Evolutionary conservation across 1,139 yeast species (phyloP).

Genomic region (Diutina rugosa): DNA sequence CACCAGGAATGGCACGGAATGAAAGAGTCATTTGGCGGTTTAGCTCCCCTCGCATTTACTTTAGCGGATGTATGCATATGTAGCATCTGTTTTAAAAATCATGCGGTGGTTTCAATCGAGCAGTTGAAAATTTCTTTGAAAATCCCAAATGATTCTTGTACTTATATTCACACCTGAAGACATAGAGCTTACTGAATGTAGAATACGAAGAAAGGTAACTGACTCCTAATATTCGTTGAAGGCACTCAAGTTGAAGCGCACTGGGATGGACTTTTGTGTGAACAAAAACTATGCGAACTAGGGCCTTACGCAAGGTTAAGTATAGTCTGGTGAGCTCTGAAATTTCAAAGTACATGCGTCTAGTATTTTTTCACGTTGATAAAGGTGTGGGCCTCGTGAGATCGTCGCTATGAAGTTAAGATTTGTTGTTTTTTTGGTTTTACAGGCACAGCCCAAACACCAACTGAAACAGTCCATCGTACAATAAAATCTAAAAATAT

Average conservation of each 20-base stretch:
- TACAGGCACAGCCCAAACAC: no score
- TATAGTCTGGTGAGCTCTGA: not conserved
- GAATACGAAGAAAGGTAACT: no score
- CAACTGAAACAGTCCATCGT: no score
- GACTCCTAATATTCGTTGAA: no score
- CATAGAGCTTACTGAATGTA: no score
- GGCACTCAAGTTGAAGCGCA: no score
- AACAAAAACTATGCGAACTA: not conserved
- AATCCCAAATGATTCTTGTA: no score
- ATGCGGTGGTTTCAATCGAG: not conserved
- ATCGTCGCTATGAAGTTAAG: not conserved
- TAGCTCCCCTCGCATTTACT: not conserved
- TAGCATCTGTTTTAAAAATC: not conserved
- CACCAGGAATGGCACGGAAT: not conserved
- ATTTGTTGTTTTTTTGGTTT: no score
- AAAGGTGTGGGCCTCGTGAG: not conserved
- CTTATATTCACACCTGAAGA: no score
- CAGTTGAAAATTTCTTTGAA: not conserved
- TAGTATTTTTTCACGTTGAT: not conserved
- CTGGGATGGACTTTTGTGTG: no score
- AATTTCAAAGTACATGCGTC: not conserved
- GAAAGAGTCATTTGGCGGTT: not conserved
- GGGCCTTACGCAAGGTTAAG: not conserved
- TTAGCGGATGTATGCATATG: not conserved
- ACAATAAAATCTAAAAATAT: no score